Evolutionary conservation across 495 filamentous ascomycete genomes (phyloP), one percentile per base, ranked within the genome.

Genomic region (Lepidopterella palustris): DNA sequence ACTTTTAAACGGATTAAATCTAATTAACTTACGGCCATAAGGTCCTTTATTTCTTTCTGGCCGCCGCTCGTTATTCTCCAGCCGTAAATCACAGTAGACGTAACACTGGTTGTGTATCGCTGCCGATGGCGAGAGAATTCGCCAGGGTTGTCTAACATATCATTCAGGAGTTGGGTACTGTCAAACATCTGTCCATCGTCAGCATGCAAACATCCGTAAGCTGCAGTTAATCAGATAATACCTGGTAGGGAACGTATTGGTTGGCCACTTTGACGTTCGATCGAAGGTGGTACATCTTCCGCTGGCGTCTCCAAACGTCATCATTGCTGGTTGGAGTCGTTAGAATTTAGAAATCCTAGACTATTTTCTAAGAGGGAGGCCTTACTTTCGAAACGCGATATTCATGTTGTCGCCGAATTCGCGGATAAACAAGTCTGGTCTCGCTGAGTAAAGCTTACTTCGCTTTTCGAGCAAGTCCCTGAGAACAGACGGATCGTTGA

Each of bases 61-160:
- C 45, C 45, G n/a, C 45, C 23, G 23, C 21, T 49, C 21, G 45
- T 49, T 24, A 21, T 49, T 21, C 45, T 49, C n/a, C 11, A 49
- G 45, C 45, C 45, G 45, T 49, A 49, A 24, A 49, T 11, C n/a
- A 49, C 45, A 2, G 45, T 49, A 10, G 45, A 49, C n/a, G 45
- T 21, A 11, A 49, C 45, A 49, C 45, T 49, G n/a, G 45, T 49
- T 18, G 45, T 49, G 45, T 49, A 49, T 21, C 45, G 45, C 24
- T 49, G 45, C 45, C n/a, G 23, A 21, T 49, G 45, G 2, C 45
- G 45, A 49, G 45, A 49, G n/a, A 49, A 49, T 3, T 49, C 45
- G 24, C 24, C 45, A 24, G 45, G 45, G 3, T 3, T 23, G 23
- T 49, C 45, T 23, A 49, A 24, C 45, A 49, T 49, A 5, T 49